Evolutionary conservation across 208 protist species (phyloP).

Genomic region (Crithidia fasciculata): DNA sequence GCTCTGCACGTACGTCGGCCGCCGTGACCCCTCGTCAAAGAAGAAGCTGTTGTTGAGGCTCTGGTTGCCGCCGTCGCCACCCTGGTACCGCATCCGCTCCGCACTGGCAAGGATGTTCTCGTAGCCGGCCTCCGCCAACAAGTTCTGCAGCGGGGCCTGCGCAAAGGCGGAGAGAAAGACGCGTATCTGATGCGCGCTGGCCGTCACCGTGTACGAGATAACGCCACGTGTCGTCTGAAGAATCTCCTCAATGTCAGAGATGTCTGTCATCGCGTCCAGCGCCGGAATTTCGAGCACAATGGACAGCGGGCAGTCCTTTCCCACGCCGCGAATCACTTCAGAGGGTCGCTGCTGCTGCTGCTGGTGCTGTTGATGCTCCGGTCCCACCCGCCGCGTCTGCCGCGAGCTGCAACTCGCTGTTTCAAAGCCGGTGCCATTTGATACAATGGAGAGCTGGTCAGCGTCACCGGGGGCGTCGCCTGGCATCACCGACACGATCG

Average conservation of each 20-base stretch:
- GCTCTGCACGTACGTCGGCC: conserved; percentile 65
- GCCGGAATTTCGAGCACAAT: conserved; percentile 82
- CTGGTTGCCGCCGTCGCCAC: conserved; percentile 21
- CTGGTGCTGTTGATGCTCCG: background rate
- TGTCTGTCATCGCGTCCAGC: conserved; percentile 54
- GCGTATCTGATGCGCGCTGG: conserved; percentile 58
- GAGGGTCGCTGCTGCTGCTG: conserved; percentile 12
- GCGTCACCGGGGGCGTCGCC: conserved; percentile 13
- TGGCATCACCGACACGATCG: conserved; percentile 1
- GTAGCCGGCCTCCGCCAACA: conserved; percentile 57
- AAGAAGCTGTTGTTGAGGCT: conserved; percentile 51
- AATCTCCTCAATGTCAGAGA: conserved; percentile 76
- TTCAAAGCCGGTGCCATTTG: conserved; percentile 24
- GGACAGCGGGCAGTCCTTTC: conserved; percentile 52
- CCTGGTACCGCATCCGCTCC: conserved; percentile 33
- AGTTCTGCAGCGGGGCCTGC: conserved; percentile 43
- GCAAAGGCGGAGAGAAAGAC: conserved; percentile 64
- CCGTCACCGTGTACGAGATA: conserved; percentile 81
- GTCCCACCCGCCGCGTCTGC: conserved; percentile 17
- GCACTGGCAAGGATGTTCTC: conserved; percentile 51
- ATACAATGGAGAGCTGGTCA: conserved; percentile 29
- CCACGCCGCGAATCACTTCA: conserved; percentile 24
- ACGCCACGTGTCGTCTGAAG: conserved; percentile 82
- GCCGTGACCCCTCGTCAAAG: conserved; percentile 51
- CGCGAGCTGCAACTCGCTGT: conserved; percentile 27